These are phyloP conservation scores for Ascoidea tarda DNA, from an alignment of 805 yeast species.

Conservation along the genomic window DNA sequence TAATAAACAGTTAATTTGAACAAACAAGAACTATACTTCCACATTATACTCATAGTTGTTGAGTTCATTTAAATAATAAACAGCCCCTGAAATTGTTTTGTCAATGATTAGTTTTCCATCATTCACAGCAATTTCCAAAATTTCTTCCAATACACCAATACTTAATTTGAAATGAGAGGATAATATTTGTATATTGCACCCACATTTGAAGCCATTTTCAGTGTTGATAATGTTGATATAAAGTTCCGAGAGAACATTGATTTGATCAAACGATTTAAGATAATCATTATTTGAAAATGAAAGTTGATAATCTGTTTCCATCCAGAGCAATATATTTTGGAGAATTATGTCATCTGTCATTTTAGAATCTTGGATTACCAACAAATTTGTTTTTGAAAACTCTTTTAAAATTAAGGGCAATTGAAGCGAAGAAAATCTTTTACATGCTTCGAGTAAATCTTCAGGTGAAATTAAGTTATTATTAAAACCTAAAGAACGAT, in stretches of 20 bases:
- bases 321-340: constrained; percentile 20
- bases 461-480: constrained; percentile 54
- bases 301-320: constrained; percentile 16
- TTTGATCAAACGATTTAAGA: constrained; percentile 17
- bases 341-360: constrained; percentile 22
- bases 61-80: constrained; percentile 38
- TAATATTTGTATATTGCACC: constrained; percentile 23
- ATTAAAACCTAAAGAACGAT: constrained; percentile 50
- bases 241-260: constrained; percentile 14
- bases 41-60: constrained; percentile 1
- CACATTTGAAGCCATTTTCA: neutral
- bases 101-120: constrained; percentile 50
- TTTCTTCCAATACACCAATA: constrained; percentile 48
- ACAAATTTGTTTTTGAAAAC: constrained; percentile 23
- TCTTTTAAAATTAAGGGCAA: constrained; percentile 38
- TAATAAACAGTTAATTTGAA: too few relatives aligned
- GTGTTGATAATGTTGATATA: constrained; percentile 15
- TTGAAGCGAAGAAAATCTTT: constrained; percentile 36
- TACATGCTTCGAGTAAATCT: constrained; percentile 52
- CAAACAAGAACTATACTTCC: too few relatives aligned
- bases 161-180: constrained; percentile 48
- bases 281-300: constrained; percentile 15
- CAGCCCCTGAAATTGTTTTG: constrained; percentile 50
- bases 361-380: constrained; percentile 24
- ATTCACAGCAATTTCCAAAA: constrained; percentile 42